phyloP scores from a whole-genome alignment of 2,329 filamentous ascomycete species.

The Arachnomyces sp. region DNA sequence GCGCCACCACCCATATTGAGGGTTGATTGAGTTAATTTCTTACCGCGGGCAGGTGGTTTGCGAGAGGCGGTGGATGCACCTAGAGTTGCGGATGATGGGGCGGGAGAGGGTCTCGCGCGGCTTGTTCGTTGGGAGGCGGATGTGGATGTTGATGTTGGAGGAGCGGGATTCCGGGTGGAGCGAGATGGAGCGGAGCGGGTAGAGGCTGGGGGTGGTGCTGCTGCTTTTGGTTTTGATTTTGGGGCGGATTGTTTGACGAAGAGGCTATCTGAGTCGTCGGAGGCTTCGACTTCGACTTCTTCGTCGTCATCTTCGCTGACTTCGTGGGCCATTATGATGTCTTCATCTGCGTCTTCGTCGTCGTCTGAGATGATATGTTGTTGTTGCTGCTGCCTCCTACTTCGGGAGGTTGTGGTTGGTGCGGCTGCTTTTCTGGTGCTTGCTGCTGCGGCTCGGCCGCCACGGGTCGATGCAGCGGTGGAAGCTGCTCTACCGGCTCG shows the following conservation, averaged over 20 bases:
- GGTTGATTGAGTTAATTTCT: conserved; percentile 31
- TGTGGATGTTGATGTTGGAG: conserved; percentile 14
- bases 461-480: conserved; percentile 29
- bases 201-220: conserved; percentile 3
- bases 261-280: conserved; percentile 29
- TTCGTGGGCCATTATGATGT: conserved; percentile 34
- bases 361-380: conserved; percentile 22
- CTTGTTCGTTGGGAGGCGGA: conserved; percentile 18
- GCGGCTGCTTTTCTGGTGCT: conserved; percentile 20
- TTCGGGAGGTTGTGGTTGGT: conserved; percentile 11
- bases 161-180: conserved; percentile 16
- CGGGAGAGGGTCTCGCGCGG: conserved; percentile 22
- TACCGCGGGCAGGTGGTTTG: conserved; percentile 16
- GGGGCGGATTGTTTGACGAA: conserved; percentile 33
- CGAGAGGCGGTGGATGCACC: conserved; percentile 19
- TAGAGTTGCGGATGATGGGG: conserved; percentile 26
- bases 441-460: conserved; percentile 18
- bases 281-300: conserved; percentile 19
- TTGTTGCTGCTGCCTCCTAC: conserved; percentile 26
- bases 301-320: conserved; percentile 24
- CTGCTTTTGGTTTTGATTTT: conserved; percentile 16
- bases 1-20: conserved; percentile 34
- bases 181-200: conserved; percentile 1
- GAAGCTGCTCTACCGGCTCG: conserved; percentile 38
- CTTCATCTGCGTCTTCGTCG: conserved; percentile 26